Base-by-base conservation (phyloP, 805 yeast species). In the Maudiozyma bulderi region DNA sequence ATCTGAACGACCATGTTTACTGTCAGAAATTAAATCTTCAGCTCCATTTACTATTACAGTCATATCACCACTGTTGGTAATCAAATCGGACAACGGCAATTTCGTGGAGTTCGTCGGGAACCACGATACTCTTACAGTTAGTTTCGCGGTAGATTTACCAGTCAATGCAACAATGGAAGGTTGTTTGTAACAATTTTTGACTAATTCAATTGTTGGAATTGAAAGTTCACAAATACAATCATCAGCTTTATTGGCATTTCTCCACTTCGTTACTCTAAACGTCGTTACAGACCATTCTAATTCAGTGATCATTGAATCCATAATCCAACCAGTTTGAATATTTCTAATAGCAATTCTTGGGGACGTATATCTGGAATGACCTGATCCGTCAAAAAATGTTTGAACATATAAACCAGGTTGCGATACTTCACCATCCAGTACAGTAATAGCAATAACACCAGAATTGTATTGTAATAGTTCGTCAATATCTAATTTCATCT, bases 1-100 rank as follows among this genome's bases (percentile, higher is more conserved):
- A 68, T 91, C 97, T 5, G 95, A 85, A 63, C 86, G 83, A 47
- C 96, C 96, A 57, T 80, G 81, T 34, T 84, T 72, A 66, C 90
- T 96, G 11, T 86, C 93, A 14, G 95, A 75, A 35, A 83, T 78
- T 48, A 90, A 73, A 43, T 76, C 75, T 8, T 73, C 72, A 3
- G 90, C 96, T 40, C 73, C 69, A 29, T 80, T 51, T 9, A 84
- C 72, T 34, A 75, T 77, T 31, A 87, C 71, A 31, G 71, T 72
- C 53, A 89, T 66, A 26, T 68, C 67, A 62, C 98, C 98, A 49
- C 79, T 73, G 65, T 87, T 83, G 50, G 81, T 76, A 53, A 81
- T 76, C 32, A 83, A 71, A 64, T 90, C 97, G 33, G 75, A 74
- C 6, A 78, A 76, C 45, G 93, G 93, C 38, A 90, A 68, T 29